Evolutionary conservation across 148 eudicot species (phyloP).

Genomic region (Diospyros kaki): DNA sequence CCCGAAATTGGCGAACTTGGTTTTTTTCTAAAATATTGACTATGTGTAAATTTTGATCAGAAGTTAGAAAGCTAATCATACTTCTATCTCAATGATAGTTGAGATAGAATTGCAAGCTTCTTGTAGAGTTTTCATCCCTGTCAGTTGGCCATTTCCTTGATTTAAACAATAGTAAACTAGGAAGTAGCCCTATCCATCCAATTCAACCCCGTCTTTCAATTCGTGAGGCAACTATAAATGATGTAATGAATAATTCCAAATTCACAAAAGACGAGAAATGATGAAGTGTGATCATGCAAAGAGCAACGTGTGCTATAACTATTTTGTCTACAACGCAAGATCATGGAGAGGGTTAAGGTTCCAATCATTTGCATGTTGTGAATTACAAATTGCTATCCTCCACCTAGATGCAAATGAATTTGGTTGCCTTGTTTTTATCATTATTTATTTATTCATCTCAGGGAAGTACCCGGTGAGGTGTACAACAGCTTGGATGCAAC

Average conservation of each 20-base stretch:
- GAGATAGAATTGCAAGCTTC: not conserved
- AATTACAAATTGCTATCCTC: not conserved
- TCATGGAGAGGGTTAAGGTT: no score
- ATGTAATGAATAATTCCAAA: no score
- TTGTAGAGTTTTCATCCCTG: not conserved
- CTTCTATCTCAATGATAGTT: not conserved
- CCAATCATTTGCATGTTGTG: not conserved
- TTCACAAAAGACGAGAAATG: not conserved
- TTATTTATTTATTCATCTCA: conserved; percentile 25
- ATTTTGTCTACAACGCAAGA: no score
- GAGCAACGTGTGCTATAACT: not conserved
- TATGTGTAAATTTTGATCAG: no score
- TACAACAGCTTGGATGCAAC: conserved; percentile 80
- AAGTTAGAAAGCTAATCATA: not conserved
- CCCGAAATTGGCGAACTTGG: no score
- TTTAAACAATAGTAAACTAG: not conserved
- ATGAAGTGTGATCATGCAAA: not conserved
- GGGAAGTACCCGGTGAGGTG: conserved; percentile 85
- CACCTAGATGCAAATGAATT: not conserved
- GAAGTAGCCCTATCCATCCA: not conserved
- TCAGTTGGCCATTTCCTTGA: not conserved
- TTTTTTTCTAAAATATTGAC: no score
- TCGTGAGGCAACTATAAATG: no score
- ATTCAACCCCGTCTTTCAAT: no score
- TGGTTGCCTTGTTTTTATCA: not conserved